Base-by-base conservation (phyloP, 441 rosid species). In the Raphanus hybrid region DNA sequence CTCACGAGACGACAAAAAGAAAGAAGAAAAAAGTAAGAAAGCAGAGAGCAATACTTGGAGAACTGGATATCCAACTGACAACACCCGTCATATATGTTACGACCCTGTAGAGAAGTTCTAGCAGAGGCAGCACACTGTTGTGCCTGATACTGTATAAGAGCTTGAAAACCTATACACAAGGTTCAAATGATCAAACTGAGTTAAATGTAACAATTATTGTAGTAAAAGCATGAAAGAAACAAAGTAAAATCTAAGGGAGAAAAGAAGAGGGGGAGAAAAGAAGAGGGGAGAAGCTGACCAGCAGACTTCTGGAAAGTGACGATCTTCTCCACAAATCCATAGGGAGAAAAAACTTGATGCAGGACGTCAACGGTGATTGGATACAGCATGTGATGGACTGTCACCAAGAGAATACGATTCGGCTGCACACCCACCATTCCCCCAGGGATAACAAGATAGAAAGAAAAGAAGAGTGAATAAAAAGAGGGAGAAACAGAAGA, bases 251-350 rank as follows among this genome's bases (percentile, higher is more conserved):
- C 20, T 18, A 18, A 18, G 20, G 20, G 20, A 18, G 20, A 18
- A 18, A 18, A 18, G 79, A 83, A 73, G 63, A 81, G 77, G 77
- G 27, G 77, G 27, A 78, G 72, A 78, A 72, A 70, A 72, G 82
- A 76, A 86, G 87, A 18, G 79, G 67, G 83, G 81, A 84, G 88
- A 81, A 84, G 86, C 94, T 89, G 90, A 95, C 99, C 99, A 81
- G 99, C 99, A 72, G 97, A 96, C 92, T 96, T 96, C 90, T 96
- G 99, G 85, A 96, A 96, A 11, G 98, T 96, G 86, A 96, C 98
- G 41, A 96, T 89, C 95, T 96, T 96, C 89, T 96, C 99, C 79
- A 96, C 97, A 87, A 80, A 86, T 85, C 99, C 99, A 87, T 90
- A 86, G 71, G 98, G 92, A 84, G 97, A 93, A 83, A 96, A 96